Evolutionary conservation across 305 asterid genomes (phyloP), one percentile per base, ranked within the genome.

Genomic region (Solanum chacoense): DNA sequence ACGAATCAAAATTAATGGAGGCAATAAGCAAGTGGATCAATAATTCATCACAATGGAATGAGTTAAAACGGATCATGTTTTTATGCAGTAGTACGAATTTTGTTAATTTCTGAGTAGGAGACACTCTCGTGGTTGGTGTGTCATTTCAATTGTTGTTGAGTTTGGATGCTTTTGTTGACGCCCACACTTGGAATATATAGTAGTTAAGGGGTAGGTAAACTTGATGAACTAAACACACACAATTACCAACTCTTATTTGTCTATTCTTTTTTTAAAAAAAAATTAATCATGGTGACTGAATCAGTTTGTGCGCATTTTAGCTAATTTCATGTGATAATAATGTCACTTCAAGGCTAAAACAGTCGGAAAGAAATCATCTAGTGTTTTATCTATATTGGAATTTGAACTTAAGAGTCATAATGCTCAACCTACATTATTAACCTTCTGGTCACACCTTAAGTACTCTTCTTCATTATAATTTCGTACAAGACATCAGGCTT

Each of bases 101-200:
- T 11, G 32, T 69, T 0, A 24, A 67, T 24, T 67, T 26, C 74
- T 26, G 8, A 5, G 11, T 20, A 22, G 0, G 36, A 72, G n/a
- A 72, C n/a, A 74, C 9, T 24, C 29, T 69, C 34, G 75, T 26
- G 34, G 76, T 28, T 71, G 76, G 35, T 71, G 11, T 71, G 35
- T 28, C 76, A 71, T 71, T 71, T 71, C 35, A 71, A 28, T 26
- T 71, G 76, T 16, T 71, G 76, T 28, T 71, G 76, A 71, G 76
- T 71, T 55, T 28, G 20, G 20, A 71, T 71, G 34, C 76, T 26
- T 69, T 26, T 69, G 75, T 26, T 26, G 73, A 63, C 71, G 12
- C 3, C 72, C 72, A n/a, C 8, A 67, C 74, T 67, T 67, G 1
- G 4, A 69, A 69, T 69, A 69, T 26, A 26, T 24, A 5, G 75